Evolutionary conservation across 331 rosid genomes (phyloP), one percentile per base, ranked within the genome.

Genomic region (Pyrus hybrid): DNA sequence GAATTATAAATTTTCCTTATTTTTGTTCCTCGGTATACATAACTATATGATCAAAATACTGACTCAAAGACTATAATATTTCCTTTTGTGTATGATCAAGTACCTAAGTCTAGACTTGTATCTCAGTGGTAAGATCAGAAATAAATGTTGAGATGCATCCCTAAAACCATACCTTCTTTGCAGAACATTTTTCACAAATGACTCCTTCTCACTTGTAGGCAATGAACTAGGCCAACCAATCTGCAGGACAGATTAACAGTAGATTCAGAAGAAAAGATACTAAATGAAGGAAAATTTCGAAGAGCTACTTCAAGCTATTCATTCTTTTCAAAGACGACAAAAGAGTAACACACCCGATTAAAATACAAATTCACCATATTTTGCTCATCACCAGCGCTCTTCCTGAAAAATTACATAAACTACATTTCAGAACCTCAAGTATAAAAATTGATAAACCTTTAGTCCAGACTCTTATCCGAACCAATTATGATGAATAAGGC

Each of bases 201-300:
- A 43, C 64, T 80, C 97, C 86, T 91, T 87, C 86, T 93, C 93
- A 63, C 69, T 87, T 60, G 98, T 91, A 45, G 98, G 98, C 71
- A 93, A 84, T 33, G 98, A 90, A 28, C 96, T 74, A 58, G 98
- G 96, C 98, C 98, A 93, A 26, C 96, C 97, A 81, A 85, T 91
- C 98, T 93, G 84, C 80, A 76, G 18, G 69, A 60, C 58, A 32
- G 71, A 85, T 61, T n/a, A 11, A 71, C 68, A 77, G 49, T 71
- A 77, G 56, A 75, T 25, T 30, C 51, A 22, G 70, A 56, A 66
- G 78, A 54, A 28, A 60, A 43, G n/a, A 76, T 62, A 76, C 75
- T 25, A n/a, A 75, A 25, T 21, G 58, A 77, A 75, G 58, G 61
- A 35, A 68, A 71, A 76, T 71, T 72, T 35, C 21, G 9, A 45